Evolutionary conservation across 2,329 filamentous ascomycete species (phyloP).

Genomic region (Talaromyces pinophilus): DNA sequence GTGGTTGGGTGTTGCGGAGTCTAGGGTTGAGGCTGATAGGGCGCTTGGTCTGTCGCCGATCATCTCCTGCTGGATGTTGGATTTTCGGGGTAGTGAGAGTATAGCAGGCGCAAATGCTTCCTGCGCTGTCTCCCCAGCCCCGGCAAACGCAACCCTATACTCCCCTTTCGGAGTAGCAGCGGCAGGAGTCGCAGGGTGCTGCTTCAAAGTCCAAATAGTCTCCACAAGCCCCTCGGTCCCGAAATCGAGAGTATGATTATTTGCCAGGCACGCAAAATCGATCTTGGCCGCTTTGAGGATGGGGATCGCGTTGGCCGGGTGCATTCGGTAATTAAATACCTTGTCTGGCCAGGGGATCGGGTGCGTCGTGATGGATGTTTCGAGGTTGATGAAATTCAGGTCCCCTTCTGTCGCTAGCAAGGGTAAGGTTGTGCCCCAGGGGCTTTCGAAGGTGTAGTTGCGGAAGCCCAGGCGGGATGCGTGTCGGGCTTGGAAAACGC

Average conservation of each 20-base stretch:
- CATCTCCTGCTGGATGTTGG: too few relatives aligned
- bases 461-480: conserved; percentile 25
- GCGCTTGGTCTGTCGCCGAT: not conserved
- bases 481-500: conserved; percentile 26
- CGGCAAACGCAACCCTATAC: conserved; percentile 34
- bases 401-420: conserved; percentile 33
- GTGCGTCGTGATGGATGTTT: conserved; percentile 41
- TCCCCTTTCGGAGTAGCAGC: not conserved
- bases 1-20: conserved; percentile 11
- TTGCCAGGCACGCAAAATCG: conserved; percentile 41
- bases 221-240: conserved; percentile 37
- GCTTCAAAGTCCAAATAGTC: conserved; percentile 35
- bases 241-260: conserved; percentile 46
- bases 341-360: conserved; percentile 40
- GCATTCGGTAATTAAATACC: conserved; percentile 45
- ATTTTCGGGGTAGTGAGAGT: conserved; percentile 28
- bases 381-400: conserved; percentile 44
- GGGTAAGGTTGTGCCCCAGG: conserved; percentile 40
- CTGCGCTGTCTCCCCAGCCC: conserved; percentile 34
- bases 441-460: conserved; percentile 31
- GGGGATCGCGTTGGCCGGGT: conserved; percentile 38
- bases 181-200: not conserved
- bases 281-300: conserved; percentile 36
- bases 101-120: conserved; percentile 35
- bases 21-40: not conserved